Conservation (phyloP, 2,329 filamentous ascomycete genomes). For the Hymenoscyphus salicellus region DNA sequence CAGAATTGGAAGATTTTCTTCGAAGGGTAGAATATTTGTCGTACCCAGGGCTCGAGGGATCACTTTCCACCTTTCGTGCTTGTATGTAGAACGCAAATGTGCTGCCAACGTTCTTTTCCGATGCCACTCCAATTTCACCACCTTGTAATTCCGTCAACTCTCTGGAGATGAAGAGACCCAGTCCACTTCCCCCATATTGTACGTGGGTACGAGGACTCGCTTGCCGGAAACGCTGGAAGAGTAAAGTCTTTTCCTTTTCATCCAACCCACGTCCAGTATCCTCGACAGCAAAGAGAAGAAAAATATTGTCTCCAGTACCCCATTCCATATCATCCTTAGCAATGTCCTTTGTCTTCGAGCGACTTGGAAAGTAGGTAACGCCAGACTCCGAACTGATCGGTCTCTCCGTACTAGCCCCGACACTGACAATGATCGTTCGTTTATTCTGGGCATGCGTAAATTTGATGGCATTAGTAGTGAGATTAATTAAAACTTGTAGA, state of each 20-base stretch:
- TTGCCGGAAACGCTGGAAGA: conserved; percentile 79
- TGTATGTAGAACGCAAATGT: conserved; percentile 71
- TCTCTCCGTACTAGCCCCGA: conserved; percentile 31
- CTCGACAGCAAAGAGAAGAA: conserved; percentile 69
- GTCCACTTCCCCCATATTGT: conserved; percentile 74
- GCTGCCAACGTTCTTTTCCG: conserved; percentile 64
- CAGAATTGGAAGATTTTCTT: conserved; percentile 21
- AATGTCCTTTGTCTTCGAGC: conserved; percentile 31
- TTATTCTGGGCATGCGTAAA: conserved; percentile 69
- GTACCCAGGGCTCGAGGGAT: conserved; percentile 30
- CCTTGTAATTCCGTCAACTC: conserved; percentile 77
- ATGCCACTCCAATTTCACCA: conserved; percentile 73
- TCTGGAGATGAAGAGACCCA: conserved; percentile 77
- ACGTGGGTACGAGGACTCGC: conserved; percentile 77
- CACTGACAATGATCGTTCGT: conserved; percentile 44
- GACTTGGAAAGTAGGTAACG: conserved; percentile 37
- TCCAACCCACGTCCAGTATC: conserved; percentile 75
- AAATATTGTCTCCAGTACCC: conserved; percentile 69
- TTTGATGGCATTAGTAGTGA: conserved; percentile 79
- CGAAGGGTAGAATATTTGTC: conserved; percentile 19
- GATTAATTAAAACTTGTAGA: conserved; percentile 76
- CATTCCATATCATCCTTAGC: conserved; percentile 45
- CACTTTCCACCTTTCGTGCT: conserved; percentile 21
- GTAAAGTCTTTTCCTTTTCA: conserved; percentile 65
- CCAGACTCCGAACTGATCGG: conserved; percentile 48